Conservation (phyloP, 371 early-diverging fungal genomes). For the Mortierella sp. region DNA sequence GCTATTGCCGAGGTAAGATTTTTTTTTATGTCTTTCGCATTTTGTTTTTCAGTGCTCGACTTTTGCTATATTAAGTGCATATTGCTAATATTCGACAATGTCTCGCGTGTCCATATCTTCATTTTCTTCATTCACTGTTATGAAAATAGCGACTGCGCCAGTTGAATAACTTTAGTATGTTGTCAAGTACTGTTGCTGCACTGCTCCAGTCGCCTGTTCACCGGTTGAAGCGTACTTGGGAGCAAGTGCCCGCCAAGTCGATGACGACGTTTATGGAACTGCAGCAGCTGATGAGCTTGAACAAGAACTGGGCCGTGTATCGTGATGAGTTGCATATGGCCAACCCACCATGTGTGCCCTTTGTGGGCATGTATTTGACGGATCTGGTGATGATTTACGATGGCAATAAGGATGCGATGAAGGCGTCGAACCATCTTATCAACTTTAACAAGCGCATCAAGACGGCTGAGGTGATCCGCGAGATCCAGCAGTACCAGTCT, state of each 20-base stretch:
- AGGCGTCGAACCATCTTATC: slow-evolving; percentile 70
- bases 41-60: slow-evolving; percentile 48
- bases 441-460: slow-evolving; percentile 94
- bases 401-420: slow-evolving; percentile 88
- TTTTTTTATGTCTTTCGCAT: neutral
- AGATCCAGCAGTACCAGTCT: slow-evolving; percentile 94
- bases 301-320: slow-evolving; percentile 89
- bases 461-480: slow-evolving; percentile 91
- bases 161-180: slow-evolving; percentile 94
- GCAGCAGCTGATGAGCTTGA: slow-evolving; percentile 80
- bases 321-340: slow-evolving; percentile 88
- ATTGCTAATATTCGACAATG: neutral
- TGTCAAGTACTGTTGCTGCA: slow-evolving; percentile 92
- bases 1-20: slow-evolving; percentile 80
- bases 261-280: slow-evolving; percentile 67
- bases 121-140: neutral
- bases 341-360: slow-evolving; percentile 95
- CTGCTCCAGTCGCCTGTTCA: slow-evolving; percentile 92
- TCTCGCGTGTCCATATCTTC: neutral
- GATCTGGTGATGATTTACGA: slow-evolving; percentile 97
- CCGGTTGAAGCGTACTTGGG: slow-evolving; percentile 94
- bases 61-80: neutral
- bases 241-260: slow-evolving; percentile 72
- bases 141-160: slow-evolving; percentile 68
- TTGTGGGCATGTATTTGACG: slow-evolving; percentile 89